Percentiles rank a stretch among this genome's conserved stretches.
phyloP scores from a whole-genome alignment of 1,284 basidiomycete genomes.

The Cutaneotrichosporon sp. region DNA sequence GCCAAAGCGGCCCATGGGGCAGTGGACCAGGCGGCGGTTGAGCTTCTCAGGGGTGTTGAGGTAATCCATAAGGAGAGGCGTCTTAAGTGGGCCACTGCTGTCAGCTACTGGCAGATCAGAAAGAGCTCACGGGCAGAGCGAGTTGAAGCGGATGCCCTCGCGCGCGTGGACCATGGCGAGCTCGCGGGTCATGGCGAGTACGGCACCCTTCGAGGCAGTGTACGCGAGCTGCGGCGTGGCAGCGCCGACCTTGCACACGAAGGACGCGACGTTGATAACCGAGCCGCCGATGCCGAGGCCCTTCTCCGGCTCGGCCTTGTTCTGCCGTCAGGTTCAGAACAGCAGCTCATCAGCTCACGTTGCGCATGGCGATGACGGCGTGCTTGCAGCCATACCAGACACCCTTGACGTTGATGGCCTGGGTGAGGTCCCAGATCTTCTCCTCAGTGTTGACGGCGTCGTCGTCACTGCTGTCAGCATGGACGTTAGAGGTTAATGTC shows the following conservation, averaged over 20 bases:
- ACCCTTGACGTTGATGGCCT: conserved; percentile 93
- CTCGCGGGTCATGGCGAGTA: conserved; percentile 96
- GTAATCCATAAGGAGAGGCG: conserved; percentile 95
- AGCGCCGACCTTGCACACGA: conserved; percentile 88
- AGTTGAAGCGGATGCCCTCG: conserved; percentile 92
- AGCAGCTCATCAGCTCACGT: conserved; percentile 32
- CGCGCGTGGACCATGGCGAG: conserved; percentile 95
- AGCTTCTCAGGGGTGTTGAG: conserved; percentile 95
- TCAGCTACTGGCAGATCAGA: background rate
- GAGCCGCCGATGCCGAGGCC: conserved; percentile 81
- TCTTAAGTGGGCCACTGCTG: conserved; percentile 80
- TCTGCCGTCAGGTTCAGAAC: conserved; percentile 52
- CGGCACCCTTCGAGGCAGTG: conserved; percentile 68
- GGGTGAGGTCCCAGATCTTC: conserved; percentile 90
- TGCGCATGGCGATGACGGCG: conserved; percentile 90
- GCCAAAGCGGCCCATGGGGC: conserved; percentile 95
- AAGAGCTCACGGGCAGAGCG: conserved; percentile 80
- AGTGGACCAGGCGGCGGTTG: conserved; percentile 81
- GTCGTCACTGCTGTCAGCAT: conserved; percentile 61
- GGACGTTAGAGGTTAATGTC: background rate
- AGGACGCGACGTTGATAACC: conserved; percentile 94
- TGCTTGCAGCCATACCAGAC: conserved; percentile 99
- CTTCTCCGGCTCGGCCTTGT: conserved; percentile 74
- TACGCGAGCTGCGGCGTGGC: conserved; percentile 93
- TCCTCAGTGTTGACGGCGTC: conserved; percentile 94